Evolutionary conservation across 768 basidiomycete genomes (phyloP), one percentile per base, ranked within the genome.

Genomic region (Kwoniella newhampshirensis): DNA sequence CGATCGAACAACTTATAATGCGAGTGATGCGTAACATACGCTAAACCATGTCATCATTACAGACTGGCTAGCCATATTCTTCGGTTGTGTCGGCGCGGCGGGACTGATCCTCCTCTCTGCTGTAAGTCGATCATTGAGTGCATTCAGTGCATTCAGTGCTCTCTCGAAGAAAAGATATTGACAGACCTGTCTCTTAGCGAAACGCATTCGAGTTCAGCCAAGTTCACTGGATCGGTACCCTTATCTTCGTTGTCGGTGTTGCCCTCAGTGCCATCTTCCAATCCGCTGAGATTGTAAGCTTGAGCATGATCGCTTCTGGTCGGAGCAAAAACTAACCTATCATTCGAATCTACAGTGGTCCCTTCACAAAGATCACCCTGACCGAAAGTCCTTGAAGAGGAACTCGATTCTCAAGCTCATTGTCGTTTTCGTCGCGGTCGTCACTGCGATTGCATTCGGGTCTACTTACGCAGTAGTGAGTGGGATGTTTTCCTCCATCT

Each of bases 181-280:
- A n/a, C n/a, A n/a, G n/a, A n/a, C 32, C 13, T 32, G 13, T 32
- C 32, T 32, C 13, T 6, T 51, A 73, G 71, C 73, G 75, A 21
- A 66, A 74, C 62, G 64, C 70, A 1, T 73, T 75, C 63, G 57
- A 71, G 50, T 66, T 76, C 53, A 64, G 66, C 18, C 70, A 57
- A n/a, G 51, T 75, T 18, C 76, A 77, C 55, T 73, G 71, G 71
- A 51, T 44, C 17, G 64, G 68, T 62, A 67, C 71, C n/a, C 32
- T 70, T 9, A 61, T 79, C 32, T 79, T 79, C 51, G 67, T 79
- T 53, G 66, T 75, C 48, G 70, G 70, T 51, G 67, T 78, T 18
- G 79, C 77, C 28, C 49, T 79, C 26, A 73, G 71, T 2, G 77
- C 76, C 36, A 62, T 75, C 42, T 77, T 71, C 59, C 78, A 79